Percentiles rank a stretch among this genome's conserved stretches.
Conservation (phyloP, 1,284 basidiomycete genomes). For the Boletus albobrunnescens region DNA sequence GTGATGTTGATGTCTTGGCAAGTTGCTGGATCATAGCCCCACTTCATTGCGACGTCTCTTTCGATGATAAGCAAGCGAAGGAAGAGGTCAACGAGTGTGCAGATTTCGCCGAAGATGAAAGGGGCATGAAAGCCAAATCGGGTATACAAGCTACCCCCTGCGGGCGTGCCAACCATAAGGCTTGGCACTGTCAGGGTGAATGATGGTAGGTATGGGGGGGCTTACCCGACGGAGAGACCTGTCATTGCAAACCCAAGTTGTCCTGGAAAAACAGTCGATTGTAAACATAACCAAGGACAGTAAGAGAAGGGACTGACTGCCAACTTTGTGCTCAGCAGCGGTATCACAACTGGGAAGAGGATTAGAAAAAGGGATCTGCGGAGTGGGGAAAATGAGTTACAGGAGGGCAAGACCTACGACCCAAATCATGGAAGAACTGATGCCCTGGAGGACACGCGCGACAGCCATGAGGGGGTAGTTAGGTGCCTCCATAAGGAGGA, state of each 20-base stretch:
- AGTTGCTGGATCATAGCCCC: constrained; percentile 47
- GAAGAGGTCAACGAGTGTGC: constrained; percentile 59
- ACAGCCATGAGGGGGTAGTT: constrained; percentile 69
- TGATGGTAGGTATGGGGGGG: not conserved
- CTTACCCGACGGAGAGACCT: constrained; percentile 64
- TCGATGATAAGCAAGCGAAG: constrained; percentile 63
- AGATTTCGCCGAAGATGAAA: constrained; percentile 65
- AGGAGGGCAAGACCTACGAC: constrained; percentile 68
- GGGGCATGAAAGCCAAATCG: constrained; percentile 71
- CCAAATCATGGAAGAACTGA: constrained; percentile 74
- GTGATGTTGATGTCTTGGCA: constrained; percentile 10
- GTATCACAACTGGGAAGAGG: constrained; percentile 56
- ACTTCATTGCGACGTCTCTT: constrained; percentile 51
- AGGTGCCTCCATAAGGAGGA: constrained; percentile 76
- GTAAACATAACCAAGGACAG: constrained; percentile 8
- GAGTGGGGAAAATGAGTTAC: constrained; percentile 37
- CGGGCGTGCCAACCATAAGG: constrained; percentile 60
- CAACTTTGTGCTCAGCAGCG: constrained; percentile 54
- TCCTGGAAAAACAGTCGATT: constrained; percentile 35
- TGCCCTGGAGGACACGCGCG: constrained; percentile 68
- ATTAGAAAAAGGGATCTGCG: constrained; percentile 5
- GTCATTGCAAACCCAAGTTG: constrained; percentile 73
- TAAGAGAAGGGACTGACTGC: constrained; percentile 45
- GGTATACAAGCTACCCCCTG: constrained; percentile 64
- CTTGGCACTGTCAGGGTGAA: constrained; percentile 21